Conservation (phyloP, 2,329 filamentous ascomycete species). For the Pyrenochaeta sp. region DNA sequence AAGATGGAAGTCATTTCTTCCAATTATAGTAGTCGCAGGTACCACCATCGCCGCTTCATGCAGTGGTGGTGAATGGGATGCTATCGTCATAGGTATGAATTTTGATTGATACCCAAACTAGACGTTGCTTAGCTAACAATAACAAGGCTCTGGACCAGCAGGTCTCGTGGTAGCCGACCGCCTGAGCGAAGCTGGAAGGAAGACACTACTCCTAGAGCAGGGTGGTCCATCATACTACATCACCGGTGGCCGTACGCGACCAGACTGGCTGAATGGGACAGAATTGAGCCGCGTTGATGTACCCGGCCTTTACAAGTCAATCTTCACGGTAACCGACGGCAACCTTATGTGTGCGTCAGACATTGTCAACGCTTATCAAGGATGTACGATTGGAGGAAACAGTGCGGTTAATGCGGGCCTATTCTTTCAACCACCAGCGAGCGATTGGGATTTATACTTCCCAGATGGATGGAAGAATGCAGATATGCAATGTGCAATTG, state of each 20-base stretch:
- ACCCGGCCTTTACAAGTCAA: slow-evolving; percentile 61
- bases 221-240: slow-evolving; percentile 61
- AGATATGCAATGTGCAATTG: slow-evolving; percentile 59
- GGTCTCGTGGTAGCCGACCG: slow-evolving; percentile 63
- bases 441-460: slow-evolving; percentile 62
- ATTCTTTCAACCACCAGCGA: slow-evolving; percentile 62
- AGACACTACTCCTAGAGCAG: slow-evolving; percentile 62
- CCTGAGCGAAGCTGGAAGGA: slow-evolving; percentile 61
- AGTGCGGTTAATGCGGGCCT: slow-evolving; percentile 65
- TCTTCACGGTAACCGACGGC: slow-evolving; percentile 54
- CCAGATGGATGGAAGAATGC: slow-evolving; percentile 61
- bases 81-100: slow-evolving; percentile 30
- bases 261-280: slow-evolving; percentile 59
- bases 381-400: slow-evolving; percentile 62
- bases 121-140: background rate
- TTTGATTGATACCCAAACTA: background rate
- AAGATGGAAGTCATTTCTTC: slow-evolving; percentile 18
- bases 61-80: slow-evolving; percentile 27
- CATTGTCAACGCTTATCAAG: slow-evolving; percentile 55
- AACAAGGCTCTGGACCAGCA: slow-evolving; percentile 57
- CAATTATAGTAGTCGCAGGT: slow-evolving; percentile 11
- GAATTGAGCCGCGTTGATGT: slow-evolving; percentile 62
- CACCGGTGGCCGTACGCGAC: slow-evolving; percentile 58
- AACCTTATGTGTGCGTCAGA: slow-evolving; percentile 53
- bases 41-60: slow-evolving; percentile 9